phyloP scores from a whole-genome alignment of 495 filamentous ascomycete species.

The Aspergillus steynii region DNA sequence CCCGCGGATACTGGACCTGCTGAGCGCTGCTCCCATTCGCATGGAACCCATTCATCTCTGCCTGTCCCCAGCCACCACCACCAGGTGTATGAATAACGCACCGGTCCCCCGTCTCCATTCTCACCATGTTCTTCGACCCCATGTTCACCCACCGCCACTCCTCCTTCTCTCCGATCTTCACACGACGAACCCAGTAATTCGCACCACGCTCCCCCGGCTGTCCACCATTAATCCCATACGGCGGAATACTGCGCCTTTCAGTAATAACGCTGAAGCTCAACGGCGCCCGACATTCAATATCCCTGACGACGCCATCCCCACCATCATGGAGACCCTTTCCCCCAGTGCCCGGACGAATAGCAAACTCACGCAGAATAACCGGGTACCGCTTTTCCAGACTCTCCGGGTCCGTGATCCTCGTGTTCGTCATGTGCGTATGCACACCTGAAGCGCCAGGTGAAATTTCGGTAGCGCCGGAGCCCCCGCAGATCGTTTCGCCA shows the following conservation, averaged over 20 bases:
- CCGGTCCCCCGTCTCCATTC: constrained; percentile 17
- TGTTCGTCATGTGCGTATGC: constrained; percentile 99
- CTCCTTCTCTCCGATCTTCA: constrained; percentile 14
- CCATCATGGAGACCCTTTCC: constrained; percentile 36
- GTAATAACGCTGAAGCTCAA: constrained; percentile 85
- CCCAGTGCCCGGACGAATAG: constrained; percentile 55
- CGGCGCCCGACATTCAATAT: constrained; percentile 45
- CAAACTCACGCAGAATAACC: constrained; percentile 68
- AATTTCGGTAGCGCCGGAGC: constrained; percentile 78
- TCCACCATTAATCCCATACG: constrained; percentile 83
- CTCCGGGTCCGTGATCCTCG: constrained; percentile 92
- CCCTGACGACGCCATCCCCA: constrained; percentile 40
- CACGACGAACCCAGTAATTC: constrained; percentile 29
- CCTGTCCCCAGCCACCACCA: constrained; percentile 17
- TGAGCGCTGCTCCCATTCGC: too few relatives aligned
- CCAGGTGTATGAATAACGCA: constrained; percentile 23
- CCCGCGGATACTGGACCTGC: too few relatives aligned
- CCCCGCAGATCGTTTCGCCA: constrained; percentile 96
- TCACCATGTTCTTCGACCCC: constrained; percentile 17
- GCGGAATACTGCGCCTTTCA: constrained; percentile 79
- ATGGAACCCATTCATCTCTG: too few relatives aligned
- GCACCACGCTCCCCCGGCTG: constrained; percentile 56
- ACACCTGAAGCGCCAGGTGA: constrained; percentile 92
- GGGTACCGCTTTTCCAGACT: constrained; percentile 94
- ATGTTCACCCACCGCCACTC: constrained; percentile 16